These are phyloP conservation scores for Allantophomopsis cytisporea DNA, from an alignment of 2,329 filamentous ascomycete species.

Conservation along the genomic window DNA sequence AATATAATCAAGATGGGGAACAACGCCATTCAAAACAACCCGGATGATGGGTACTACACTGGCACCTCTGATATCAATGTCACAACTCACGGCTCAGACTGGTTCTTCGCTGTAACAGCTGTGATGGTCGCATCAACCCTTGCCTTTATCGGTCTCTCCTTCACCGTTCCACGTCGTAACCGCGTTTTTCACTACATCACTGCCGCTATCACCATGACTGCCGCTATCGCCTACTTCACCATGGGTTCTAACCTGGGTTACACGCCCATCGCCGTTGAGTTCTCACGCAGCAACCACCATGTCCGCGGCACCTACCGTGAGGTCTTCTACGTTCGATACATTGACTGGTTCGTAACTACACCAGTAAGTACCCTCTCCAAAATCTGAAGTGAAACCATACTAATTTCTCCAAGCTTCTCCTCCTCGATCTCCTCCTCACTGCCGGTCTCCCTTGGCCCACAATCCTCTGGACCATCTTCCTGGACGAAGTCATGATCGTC, in stretches of 20 bases:
- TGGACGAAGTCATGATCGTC: conserved; percentile 55
- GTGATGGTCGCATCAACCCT: conserved; percentile 42
- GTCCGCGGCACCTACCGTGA: conserved; percentile 39
- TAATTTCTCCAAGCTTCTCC: conserved; percentile 27
- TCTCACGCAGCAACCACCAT: conserved; percentile 24
- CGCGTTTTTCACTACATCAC: conserved; percentile 54
- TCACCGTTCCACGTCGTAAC: conserved; percentile 37
- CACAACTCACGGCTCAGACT: conserved; percentile 44
- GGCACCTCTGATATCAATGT: conserved; percentile 37
- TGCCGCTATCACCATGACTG: conserved; percentile 40
- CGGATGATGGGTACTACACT: conserved; percentile 27
- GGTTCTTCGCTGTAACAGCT: conserved; percentile 47
- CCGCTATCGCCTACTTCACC: conserved; percentile 49
- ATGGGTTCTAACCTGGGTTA: conserved; percentile 56
- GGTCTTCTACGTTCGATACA: conserved; percentile 54
- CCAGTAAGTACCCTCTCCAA: conserved; percentile 21
- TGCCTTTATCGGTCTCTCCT: conserved; percentile 33
- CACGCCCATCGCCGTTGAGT: conserved; percentile 49
- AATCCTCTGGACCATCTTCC: conserved; percentile 45
- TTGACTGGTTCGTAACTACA: conserved; percentile 51
- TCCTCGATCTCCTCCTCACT: conserved; percentile 48
- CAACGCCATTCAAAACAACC: conserved; percentile 30
- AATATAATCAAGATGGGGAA: conserved; percentile 18
- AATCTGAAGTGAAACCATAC: not conserved
- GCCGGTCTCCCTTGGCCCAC: conserved; percentile 51